Evolutionary conservation across 306 rosid species (phyloP), one percentile per base, ranked within the genome.

Genomic region (Vicia faba): DNA sequence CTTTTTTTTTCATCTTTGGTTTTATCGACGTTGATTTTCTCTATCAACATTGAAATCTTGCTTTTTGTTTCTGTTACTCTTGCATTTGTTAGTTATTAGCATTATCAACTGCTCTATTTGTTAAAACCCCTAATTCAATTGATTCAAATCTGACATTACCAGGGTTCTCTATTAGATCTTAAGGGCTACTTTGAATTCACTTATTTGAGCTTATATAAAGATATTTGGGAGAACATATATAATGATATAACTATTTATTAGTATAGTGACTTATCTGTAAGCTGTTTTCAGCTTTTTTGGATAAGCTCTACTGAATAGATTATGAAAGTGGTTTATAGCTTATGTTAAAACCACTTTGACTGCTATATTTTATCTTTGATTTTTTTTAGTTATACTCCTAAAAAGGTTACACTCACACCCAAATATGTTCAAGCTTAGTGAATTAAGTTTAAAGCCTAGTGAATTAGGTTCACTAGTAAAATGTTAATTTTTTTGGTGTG

Each of bases 1-100:
- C 29, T 14, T 18, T 61, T 62, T 66, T 12, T 23, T 23, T 23
- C 2, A 23, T 7, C 11, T 8, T 10, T 39, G 19, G 31, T 9
- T 36, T 38, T 31, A 61, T 36, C 48, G 33, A 40, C 10, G 3
- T 40, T 12, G 11, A 19, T 53, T 25, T 40, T 40, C 15, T 19
- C 15, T 15, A 15, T 63, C 53, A 20, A 50, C 46, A 71, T 69
- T 50, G 64, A 60, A 77, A 75, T 72, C 69, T 73, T 10, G 45
- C 70, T n/a, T 65, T 59, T 14, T 65, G 13, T 39, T 51, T 19
- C 36, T 11, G 56, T 9, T 35, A 36, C 35, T 53, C 15, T 53
- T 20, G 15, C 31, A 53, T 53, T 53, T 23, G 0, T 3, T 3
- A 11, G 44, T 2, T 39, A 11, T 11, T 33, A 33, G 38, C 38